Evolutionary conservation across 306 rosid species (phyloP).

Genomic region (Fagus crenata): DNA sequence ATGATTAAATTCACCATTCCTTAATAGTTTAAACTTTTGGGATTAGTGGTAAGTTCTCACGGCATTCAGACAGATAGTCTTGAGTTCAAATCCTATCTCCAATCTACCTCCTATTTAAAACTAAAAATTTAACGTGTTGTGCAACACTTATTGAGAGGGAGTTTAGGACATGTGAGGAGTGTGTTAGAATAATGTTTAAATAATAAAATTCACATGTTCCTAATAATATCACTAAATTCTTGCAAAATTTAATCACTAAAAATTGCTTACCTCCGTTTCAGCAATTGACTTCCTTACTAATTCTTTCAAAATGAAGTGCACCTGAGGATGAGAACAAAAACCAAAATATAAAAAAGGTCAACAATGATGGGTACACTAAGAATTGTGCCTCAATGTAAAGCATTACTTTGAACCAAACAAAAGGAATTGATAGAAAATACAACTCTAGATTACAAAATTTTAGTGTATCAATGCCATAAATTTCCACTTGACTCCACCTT

Average conservation of each 20-base stretch:
- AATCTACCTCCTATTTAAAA: no score
- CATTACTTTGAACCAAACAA: neutral
- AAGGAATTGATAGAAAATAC: neutral
- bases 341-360: constrained; percentile 16
- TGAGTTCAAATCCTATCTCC: no score
- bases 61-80: no score
- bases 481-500: neutral
- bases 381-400: neutral
- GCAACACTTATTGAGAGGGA: no score
- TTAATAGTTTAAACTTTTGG: no score
- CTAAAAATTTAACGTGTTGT: no score
- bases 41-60: no score
- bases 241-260: constrained; percentile 9
- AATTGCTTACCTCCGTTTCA: constrained; percentile 74
- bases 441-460: neutral
- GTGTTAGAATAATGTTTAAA: no score
- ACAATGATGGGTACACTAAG: neutral
- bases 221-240: neutral
- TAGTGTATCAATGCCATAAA: neutral
- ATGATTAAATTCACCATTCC: no score
- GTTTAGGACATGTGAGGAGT: no score
- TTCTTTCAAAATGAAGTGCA: constrained; percentile 92
- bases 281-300: constrained; percentile 92
- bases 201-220: no score
- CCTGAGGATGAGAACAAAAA: constrained; percentile 51